Base-by-base conservation (phyloP, 805 yeast genomes). In the Monosporozyma aerobia region DNA sequence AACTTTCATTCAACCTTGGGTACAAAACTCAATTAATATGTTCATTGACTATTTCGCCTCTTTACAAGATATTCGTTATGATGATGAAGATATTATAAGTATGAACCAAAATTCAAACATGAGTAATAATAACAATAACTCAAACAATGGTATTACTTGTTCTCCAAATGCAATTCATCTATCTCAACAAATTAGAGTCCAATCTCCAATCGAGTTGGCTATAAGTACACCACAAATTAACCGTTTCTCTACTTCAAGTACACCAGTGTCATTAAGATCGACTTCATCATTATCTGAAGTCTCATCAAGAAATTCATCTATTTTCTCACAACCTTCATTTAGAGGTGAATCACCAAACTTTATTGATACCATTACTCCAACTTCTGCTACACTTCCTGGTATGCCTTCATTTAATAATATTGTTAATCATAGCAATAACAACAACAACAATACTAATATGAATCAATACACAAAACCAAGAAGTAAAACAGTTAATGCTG, bases 11-110 rank as follows among this genome's bases (percentile, higher is more conserved):
- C 50, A 51, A 32, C 54, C 57, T 10, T 53, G 53, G 51, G 41
- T 51, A 5, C 41, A 41, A 11, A 52, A 57, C 14, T 53, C 58
- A 3, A 53, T 59, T 32, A 44, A 40, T 37, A 53, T 51, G 51
- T 56, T 55, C 47, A 49, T 56, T 2, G 61, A 59, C 49, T 53
- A 51, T 39, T 53, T 59, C 48, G 52, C 53, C 33, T 57, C 57
- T 16, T 52, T 59, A 45, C 55, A 52, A 44, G 49, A 47, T 16
- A 47, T 50, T 33, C 32, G 47, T 40, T 53, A 50, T 39, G 37
- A 47, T 22, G 46, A 49, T 30, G 43, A 51, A 43, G 45, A 43
- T 19, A 43, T 43, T 43, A 29, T 43, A 5, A 23, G 16, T 23
- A 29, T 43, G 3, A 43, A 43, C 13, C 43, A 39, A 16, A 22